These are phyloP conservation scores for Carnegiea gigantea DNA, from an alignment of 179 eudicot species.

Conservation along the genomic window DNA sequence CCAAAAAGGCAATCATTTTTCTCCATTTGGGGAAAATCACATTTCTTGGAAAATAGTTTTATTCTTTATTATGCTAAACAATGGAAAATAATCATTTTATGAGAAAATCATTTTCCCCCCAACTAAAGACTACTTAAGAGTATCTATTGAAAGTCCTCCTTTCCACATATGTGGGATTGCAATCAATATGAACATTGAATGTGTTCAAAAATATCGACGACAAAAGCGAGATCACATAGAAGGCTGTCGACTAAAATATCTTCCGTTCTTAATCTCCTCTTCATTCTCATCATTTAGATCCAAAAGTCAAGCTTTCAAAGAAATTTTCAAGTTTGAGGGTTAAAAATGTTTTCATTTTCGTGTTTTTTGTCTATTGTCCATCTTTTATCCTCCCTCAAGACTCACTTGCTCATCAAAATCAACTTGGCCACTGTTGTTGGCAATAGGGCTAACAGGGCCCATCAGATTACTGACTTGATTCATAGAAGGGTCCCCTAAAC, in stretches of 20 bases:
- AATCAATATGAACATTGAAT: neutral
- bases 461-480: neutral
- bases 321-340: neutral
- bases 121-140: too few relatives aligned
- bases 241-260: neutral
- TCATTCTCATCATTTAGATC: too few relatives aligned
- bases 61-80: too few relatives aligned
- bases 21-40: too few relatives aligned
- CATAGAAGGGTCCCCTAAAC: constrained; percentile 3
- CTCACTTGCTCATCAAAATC: constrained; percentile 24
- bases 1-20: too few relatives aligned
- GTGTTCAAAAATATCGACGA: neutral
- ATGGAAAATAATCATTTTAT: too few relatives aligned
- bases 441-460: constrained; percentile 29
- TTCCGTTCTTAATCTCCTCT: neutral
- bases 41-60: too few relatives aligned
- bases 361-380: constrained; percentile 19
- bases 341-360: constrained; percentile 8
- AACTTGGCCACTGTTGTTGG: neutral
- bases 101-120: too few relatives aligned
- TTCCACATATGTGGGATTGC: neutral
- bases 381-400: constrained; percentile 14
- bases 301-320: neutral
- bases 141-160: neutral
- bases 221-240: neutral